Evolutionary conservation across 148 eudicot species (phyloP).

Genomic region (Cornus suecica): DNA sequence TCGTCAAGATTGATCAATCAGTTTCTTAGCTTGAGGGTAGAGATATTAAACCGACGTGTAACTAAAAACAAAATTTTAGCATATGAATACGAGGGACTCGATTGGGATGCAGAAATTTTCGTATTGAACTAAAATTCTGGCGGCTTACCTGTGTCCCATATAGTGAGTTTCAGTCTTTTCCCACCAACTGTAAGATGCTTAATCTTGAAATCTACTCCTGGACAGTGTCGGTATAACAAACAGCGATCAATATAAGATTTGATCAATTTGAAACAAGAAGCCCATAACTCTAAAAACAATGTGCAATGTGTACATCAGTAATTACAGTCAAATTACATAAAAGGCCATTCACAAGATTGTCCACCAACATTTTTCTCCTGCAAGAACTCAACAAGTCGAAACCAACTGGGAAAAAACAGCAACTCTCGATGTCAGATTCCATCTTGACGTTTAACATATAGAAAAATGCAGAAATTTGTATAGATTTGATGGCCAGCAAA

Average conservation of each 20-base stretch:
- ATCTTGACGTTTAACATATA: background rate
- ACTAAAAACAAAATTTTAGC: background rate
- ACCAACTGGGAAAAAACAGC: no score
- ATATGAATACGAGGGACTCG: background rate
- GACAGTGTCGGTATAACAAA: slow-evolving; percentile 8
- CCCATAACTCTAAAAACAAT: background rate
- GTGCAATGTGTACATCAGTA: background rate
- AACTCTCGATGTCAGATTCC: no score
- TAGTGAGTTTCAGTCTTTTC: slow-evolving; percentile 50
- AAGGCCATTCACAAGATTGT: background rate
- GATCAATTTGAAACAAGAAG: background rate
- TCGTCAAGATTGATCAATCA: background rate
- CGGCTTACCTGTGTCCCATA: slow-evolving; percentile 65
- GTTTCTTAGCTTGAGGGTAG: background rate
- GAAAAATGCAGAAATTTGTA: no score
- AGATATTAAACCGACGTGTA: background rate
- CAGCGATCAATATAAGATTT: background rate
- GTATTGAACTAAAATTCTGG: background rate
- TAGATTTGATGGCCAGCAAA: no score
- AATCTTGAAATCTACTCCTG: slow-evolving; percentile 73
- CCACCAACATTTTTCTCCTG: background rate
- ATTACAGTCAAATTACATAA: background rate
- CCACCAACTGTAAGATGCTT: slow-evolving; percentile 46
- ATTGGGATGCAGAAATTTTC: background rate
- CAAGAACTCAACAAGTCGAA: no score